A percentile compares a stretch with the other conserved stretches of the same genome.
Evolutionary conservation across 2,329 filamentous ascomycete genomes (phyloP).

Genomic region (Aspergillus nomiae): DNA sequence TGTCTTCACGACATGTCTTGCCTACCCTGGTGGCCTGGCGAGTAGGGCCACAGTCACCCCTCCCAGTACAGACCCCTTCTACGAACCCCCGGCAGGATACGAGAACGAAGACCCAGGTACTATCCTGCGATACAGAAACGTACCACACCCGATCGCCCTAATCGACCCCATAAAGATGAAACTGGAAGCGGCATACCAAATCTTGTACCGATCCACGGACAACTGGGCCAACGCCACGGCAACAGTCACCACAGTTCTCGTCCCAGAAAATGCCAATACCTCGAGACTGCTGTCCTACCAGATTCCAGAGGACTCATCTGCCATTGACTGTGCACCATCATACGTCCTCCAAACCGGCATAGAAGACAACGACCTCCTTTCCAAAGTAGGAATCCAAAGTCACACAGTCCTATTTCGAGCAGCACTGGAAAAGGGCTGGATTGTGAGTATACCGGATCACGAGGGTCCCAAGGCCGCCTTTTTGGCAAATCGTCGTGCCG

Average conservation of each 20-base stretch:
- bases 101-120: background rate
- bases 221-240: background rate
- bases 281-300: slow-evolving; percentile 5
- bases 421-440: background rate
- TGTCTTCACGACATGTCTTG: background rate
- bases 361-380: background rate
- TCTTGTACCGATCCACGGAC: background rate
- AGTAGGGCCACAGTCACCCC: background rate
- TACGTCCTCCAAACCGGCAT: background rate
- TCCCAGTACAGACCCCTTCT: background rate
- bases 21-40: background rate
- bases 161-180: background rate
- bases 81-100: background rate
- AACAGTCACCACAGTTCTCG: slow-evolving; percentile 5
- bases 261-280: slow-evolving; percentile 1
- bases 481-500: background rate
- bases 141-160: background rate
- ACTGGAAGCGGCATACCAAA: background rate
- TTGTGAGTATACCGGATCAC: background rate
- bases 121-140: background rate
- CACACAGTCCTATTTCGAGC: background rate
- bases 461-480: background rate
- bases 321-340: slow-evolving; percentile 1
- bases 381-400: background rate
- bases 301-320: background rate